Base-by-base conservation (phyloP, 805 yeast genomes). In the Tetrapisispora arboricola region DNA sequence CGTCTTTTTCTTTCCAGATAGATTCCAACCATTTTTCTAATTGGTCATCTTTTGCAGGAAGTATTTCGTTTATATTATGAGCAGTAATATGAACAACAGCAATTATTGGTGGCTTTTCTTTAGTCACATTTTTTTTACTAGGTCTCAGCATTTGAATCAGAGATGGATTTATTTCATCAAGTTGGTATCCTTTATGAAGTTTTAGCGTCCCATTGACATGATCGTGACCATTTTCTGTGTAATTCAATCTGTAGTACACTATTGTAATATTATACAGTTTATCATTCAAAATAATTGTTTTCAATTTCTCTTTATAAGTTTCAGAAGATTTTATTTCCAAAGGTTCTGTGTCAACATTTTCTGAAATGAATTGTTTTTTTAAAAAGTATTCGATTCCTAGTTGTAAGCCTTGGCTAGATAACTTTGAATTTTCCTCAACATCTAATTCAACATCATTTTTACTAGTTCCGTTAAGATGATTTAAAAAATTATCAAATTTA, bases 11-110 rank as follows among this genome's bases (percentile, higher is more conserved):
- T 8, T 61, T 59, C 95, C 96, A 87, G 26, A 67, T 63, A 31
- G 64, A 64, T 55, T 87, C 96, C 7, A 87, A 60, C 84, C 92
- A 87, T 56, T 73, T 76, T 47, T 84, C 87, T 29, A 81, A 48
- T 47, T 73, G 75, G 36, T 68, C 62, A 21, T 77, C 65, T 47
- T 73, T 80, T 8, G 54, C 39, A 0, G 83, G 78, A 10, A 82
- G 58, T 40, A 76, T 61, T 12, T 65, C 50, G 15, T 75, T 52
- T 16, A 73, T 49, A 19, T 36, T 13, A 15, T 69, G 66, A 42
- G 66, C 72, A 18, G 43, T 38, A 25, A 78, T 64, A 50, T 75
- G 68, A 1, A 80, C 60, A 38, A 67, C 61, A 2, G 76, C 61
- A 0, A 58, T 50, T 10, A 70, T 63, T 1, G 66, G 64, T 18